Percentiles rank a stretch among this genome's conserved stretches.
Conservation (phyloP, 306 rosid genomes). For the Aeschynomene evenia region DNA sequence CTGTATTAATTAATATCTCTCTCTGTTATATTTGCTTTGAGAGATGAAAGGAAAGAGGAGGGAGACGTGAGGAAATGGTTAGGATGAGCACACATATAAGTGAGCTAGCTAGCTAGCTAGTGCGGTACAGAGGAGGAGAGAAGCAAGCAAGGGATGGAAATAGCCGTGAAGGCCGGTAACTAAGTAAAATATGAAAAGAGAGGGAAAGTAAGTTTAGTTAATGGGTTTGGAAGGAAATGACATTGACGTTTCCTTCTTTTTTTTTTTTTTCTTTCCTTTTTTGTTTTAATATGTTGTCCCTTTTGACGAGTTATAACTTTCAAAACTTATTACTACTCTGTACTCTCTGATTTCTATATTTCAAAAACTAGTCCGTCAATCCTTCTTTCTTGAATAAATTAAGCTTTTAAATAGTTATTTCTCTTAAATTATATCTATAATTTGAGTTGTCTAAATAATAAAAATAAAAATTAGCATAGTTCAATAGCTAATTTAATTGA, state of each 20-base stretch:
- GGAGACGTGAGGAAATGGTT: constrained; percentile 3
- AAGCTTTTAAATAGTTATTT: no score
- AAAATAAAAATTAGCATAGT: no score
- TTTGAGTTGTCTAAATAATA: no score
- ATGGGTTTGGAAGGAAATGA: not conserved
- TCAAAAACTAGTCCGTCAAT: not conserved
- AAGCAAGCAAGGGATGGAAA: not conserved
- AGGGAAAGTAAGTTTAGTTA: not conserved
- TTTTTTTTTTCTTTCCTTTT: no score
- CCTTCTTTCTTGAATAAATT: not conserved
- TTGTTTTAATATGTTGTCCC: no score
- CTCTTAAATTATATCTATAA: no score
- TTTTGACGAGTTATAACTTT: no score
- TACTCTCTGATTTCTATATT: no score
- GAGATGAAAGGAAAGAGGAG: not conserved
- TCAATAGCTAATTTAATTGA: no score
- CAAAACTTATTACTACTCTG: no score
- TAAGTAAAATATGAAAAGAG: not conserved
- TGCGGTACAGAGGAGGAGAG: constrained; percentile 37
- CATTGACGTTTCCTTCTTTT: no score
- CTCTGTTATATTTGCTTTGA: not conserved
- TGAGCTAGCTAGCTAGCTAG: no score
- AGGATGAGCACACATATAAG: constrained; percentile 26
- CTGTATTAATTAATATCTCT: not conserved
- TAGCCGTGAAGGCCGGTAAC: constrained; percentile 38